These are phyloP conservation scores for Xylaria longipes DNA, from an alignment of 495 filamentous ascomycete genomes.

Conservation along the genomic window DNA sequence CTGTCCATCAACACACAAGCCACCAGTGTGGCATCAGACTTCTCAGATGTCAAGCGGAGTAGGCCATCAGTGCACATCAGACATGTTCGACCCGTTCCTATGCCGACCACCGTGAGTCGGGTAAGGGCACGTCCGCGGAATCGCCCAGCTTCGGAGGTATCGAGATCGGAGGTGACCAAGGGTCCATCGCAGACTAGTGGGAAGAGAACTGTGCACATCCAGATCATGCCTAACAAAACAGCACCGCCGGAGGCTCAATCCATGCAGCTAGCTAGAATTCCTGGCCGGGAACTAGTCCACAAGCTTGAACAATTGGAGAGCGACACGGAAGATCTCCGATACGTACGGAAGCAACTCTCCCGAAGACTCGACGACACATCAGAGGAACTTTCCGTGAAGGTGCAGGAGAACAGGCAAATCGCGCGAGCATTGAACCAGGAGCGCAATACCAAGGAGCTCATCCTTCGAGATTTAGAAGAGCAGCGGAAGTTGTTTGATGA, in stretches of 20 bases:
- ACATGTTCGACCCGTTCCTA: slow-evolving; percentile 41
- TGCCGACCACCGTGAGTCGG: slow-evolving; percentile 28
- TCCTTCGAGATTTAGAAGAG: slow-evolving; percentile 46
- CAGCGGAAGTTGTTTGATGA: slow-evolving; percentile 52
- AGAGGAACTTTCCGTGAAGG: slow-evolving; percentile 33
- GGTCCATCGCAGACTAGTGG: slow-evolving; percentile 28
- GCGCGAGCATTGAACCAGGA: slow-evolving; percentile 35
- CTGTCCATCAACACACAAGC: slow-evolving; percentile 54
- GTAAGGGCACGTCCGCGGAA: slow-evolving; percentile 43
- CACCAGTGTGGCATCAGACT: slow-evolving; percentile 47
- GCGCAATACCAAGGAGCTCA: slow-evolving; percentile 39
- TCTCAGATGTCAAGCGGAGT: slow-evolving; percentile 36
- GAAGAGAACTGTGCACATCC: slow-evolving; percentile 43
- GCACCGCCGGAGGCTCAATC: slow-evolving; percentile 30
- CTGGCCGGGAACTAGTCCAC: slow-evolving; percentile 38
- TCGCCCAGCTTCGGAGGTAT: slow-evolving; percentile 37
- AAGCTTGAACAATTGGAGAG: slow-evolving; percentile 52
- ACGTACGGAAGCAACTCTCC: slow-evolving; percentile 39
- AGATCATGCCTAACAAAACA: slow-evolving; percentile 35
- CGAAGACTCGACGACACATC: slow-evolving; percentile 45
- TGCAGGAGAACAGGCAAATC: slow-evolving; percentile 38
- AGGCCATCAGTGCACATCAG: slow-evolving; percentile 37
- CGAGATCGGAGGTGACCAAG: slow-evolving; percentile 33
- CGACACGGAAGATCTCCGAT: slow-evolving; percentile 46
- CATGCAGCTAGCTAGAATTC: slow-evolving; percentile 35